Percentiles rank a stretch among this genome's conserved stretches.
These are phyloP conservation scores for Adansonia gregorii DNA, from an alignment of 441 rosid genomes.

Conservation along the genomic window DNA sequence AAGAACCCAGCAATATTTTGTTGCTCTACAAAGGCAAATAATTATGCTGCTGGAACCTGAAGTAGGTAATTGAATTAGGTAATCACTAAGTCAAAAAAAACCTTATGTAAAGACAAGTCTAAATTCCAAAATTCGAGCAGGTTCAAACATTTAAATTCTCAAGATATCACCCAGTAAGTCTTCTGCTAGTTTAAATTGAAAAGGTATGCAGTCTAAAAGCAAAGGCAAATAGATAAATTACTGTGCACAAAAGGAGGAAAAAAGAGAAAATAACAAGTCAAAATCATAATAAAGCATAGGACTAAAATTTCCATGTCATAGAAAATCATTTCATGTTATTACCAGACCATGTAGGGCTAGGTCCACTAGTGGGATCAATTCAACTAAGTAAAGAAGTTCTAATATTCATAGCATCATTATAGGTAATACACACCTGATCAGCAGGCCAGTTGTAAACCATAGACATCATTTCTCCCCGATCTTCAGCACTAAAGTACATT, in stretches of 20 bases:
- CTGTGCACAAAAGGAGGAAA: neutral
- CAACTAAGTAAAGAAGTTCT: slow-evolving; percentile 7
- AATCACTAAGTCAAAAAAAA: neutral
- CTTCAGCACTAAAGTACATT: slow-evolving; percentile 95
- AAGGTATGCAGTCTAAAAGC: neutral
- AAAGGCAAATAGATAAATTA: slow-evolving; percentile 9
- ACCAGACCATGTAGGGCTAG: slow-evolving; percentile 4
- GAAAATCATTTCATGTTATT: slow-evolving; percentile 8
- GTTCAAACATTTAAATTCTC: slow-evolving; percentile 14
- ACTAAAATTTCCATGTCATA: slow-evolving; percentile 9
- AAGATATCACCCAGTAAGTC: neutral
- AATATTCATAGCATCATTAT: neutral
- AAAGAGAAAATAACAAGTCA: slow-evolving; percentile 25
- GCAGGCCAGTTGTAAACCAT: slow-evolving; percentile 99
- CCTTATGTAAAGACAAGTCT: neutral
- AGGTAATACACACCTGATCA: slow-evolving; percentile 68
- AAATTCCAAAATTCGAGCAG: slow-evolving; percentile 18
- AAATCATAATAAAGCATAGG: neutral
- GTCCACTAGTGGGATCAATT: slow-evolving; percentile 14
- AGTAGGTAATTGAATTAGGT: slow-evolving; percentile 10
- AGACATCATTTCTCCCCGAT: slow-evolving; percentile 99
- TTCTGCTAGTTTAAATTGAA: neutral
- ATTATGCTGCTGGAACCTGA: neutral
- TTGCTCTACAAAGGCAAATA: neutral
- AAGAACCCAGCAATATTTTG: neutral